These are phyloP conservation scores for Mucor circinelloides DNA, from an alignment of 371 early-diverging fungal species.

Conservation along the genomic window DNA sequence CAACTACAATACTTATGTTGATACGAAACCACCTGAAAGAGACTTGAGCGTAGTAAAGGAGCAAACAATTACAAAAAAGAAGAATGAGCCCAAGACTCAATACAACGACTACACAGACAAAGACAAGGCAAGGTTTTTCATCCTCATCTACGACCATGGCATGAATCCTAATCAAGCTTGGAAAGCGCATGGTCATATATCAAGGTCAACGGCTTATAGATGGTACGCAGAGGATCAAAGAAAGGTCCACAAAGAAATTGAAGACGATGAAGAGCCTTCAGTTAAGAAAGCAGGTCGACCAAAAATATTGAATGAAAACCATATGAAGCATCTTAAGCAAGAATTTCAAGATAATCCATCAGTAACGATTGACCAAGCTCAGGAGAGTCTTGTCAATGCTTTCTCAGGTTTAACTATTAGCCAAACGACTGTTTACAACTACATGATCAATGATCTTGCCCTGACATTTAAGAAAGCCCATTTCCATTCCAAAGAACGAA, in stretches of 20 bases:
- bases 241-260: slow-evolving; percentile 3
- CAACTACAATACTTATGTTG: slow-evolving; percentile 9
- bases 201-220: slow-evolving; percentile 8
- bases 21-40: slow-evolving; percentile 13
- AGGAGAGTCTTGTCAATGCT: background rate
- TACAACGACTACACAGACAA: too few species aligned
- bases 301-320: slow-evolving; percentile 12
- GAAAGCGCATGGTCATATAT: slow-evolving; percentile 11
- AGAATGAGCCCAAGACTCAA: slow-evolving; percentile 9
- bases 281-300: background rate
- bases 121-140: too few species aligned
- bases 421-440: background rate
- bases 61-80: background rate
- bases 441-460: background rate
- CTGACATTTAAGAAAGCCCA: slow-evolving; percentile 5
- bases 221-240: slow-evolving; percentile 12
- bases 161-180: too few species aligned
- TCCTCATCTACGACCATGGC: too few species aligned
- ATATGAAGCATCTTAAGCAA: slow-evolving; percentile 1
- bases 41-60: slow-evolving; percentile 7
- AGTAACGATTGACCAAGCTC: slow-evolving; percentile 11
- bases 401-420: slow-evolving; percentile 1
- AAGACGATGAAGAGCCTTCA: slow-evolving; percentile 10
- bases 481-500: too few species aligned
- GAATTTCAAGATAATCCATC: slow-evolving; percentile 6